phyloP scores from a whole-genome alignment of 352 stramenopile genomes.

The Phytophthora palmivora region DNA sequence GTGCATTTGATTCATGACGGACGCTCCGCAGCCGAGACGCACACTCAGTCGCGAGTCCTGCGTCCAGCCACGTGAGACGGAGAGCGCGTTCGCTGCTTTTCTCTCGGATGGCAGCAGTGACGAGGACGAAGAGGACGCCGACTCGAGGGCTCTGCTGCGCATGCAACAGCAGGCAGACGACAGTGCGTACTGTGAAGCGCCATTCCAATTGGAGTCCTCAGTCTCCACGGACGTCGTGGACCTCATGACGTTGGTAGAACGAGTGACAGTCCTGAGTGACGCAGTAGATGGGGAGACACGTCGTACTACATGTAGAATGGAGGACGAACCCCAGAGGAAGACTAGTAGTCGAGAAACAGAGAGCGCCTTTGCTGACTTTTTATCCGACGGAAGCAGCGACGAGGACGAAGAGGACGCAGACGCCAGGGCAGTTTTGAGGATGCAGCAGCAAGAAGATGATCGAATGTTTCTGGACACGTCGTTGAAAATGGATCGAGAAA shows the following conservation, averaged over 20 bases:
- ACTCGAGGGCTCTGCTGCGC: conserved; percentile 29
- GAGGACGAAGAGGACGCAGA: conserved; percentile 45
- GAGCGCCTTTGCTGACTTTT: conserved; percentile 45
- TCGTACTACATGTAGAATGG: too few species aligned
- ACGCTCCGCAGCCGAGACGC: conserved; percentile 22
- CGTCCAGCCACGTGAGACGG: conserved; percentile 4
- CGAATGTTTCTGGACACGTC: conserved; percentile 45
- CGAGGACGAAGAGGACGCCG: conserved; percentile 43
- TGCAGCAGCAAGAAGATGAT: conserved; percentile 65
- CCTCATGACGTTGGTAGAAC: conserved; percentile 8
- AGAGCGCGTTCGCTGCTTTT: conserved; percentile 46
- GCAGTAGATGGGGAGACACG: too few species aligned
- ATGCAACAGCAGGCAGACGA: conserved; percentile 65
- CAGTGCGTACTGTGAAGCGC: conserved; percentile 43
- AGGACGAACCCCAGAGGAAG: conserved; percentile 3
- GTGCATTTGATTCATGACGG: conserved; percentile 19
- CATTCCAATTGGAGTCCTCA: background rate
- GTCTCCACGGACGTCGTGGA: conserved; percentile 8
- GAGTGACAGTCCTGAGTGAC: background rate
- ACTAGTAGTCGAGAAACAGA: conserved; percentile 13
- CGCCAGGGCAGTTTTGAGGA: conserved; percentile 35
- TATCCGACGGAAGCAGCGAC: conserved; percentile 45
- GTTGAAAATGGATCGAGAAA: conserved; percentile 39
- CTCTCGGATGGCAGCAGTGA: conserved; percentile 46
- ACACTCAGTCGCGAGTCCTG: conserved; percentile 24